Percentiles rank a stretch among this genome's conserved stretches.
phyloP scores from a whole-genome alignment of 306 rosid species.

The Trichosanthes truncata region DNA sequence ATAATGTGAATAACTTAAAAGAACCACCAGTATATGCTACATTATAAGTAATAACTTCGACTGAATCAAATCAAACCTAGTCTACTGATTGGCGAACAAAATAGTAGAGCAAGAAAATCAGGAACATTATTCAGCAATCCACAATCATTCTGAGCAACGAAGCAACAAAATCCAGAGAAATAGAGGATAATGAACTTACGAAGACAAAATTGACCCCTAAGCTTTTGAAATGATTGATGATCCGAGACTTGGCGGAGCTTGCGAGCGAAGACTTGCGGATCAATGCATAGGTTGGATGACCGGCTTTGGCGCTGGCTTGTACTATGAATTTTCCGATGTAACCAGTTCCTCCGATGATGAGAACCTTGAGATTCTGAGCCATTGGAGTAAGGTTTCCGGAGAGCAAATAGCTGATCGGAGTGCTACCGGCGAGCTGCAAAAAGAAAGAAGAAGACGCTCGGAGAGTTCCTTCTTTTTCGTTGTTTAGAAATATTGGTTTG shows the following conservation, averaged over 20 bases:
- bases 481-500: not conserved
- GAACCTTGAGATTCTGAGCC: conserved; percentile 21
- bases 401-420: not conserved
- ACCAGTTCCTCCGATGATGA: conserved; percentile 32
- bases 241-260: conserved; percentile 13
- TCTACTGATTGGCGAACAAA: not conserved
- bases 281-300: conserved; percentile 22
- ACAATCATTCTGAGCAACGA: not conserved
- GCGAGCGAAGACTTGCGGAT: conserved; percentile 24
- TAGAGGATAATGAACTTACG: not conserved
- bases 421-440: not conserved
- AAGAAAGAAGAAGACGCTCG: not conserved
- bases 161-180: not conserved
- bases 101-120: not conserved
- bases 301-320: conserved; percentile 31
- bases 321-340: conserved; percentile 29
- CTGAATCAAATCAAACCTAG: not conserved
- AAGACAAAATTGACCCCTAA: conserved; percentile 15
- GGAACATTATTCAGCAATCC: not conserved
- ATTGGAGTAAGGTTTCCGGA: not conserved
- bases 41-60: not conserved
- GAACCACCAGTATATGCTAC: not conserved
- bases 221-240: conserved; percentile 18
- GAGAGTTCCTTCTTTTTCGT: not conserved
- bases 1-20: not conserved